Percentiles rank a stretch among this genome's conserved stretches.
Evolutionary conservation across 352 stramenopile species (phyloP).

Genomic region (Stephanocyclus meneghinianus): DNA sequence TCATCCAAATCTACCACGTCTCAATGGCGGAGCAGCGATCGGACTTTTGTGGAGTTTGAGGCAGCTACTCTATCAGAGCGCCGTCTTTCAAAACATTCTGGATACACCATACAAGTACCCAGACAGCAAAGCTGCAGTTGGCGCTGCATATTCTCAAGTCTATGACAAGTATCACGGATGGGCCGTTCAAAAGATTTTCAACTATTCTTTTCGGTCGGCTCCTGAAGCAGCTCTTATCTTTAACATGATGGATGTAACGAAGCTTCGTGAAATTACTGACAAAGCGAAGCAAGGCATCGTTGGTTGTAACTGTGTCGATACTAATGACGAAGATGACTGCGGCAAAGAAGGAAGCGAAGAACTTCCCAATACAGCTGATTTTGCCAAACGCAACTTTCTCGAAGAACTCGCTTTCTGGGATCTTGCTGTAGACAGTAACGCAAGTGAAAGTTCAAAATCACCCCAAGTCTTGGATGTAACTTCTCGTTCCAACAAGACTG

Average conservation of each 20-base stretch:
- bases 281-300: slow-evolving; percentile 13
- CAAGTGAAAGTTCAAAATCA: background rate
- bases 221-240: slow-evolving; percentile 57
- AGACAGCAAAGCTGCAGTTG: slow-evolving; percentile 35
- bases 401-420: slow-evolving; percentile 9
- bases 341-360: background rate
- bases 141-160: slow-evolving; percentile 59
- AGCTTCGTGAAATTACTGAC: slow-evolving; percentile 46
- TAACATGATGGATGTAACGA: slow-evolving; percentile 57
- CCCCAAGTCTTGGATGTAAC: background rate
- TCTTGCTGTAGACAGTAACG: background rate
- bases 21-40: slow-evolving; percentile 61
- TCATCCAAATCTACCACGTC: slow-evolving; percentile 54
- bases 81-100: slow-evolving; percentile 62
- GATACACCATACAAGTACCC: slow-evolving; percentile 41
- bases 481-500: slow-evolving; percentile 20
- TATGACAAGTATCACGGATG: slow-evolving; percentile 75
- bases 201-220: slow-evolving; percentile 63
- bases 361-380: background rate
- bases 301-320: background rate
- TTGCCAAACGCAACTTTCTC: background rate
- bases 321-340: background rate
- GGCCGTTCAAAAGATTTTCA: slow-evolving; percentile 66
- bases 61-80: slow-evolving; percentile 70
- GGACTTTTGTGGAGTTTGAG: slow-evolving; percentile 70